Percentiles rank a stretch among this genome's conserved stretches.
Evolutionary conservation across 2,329 filamentous ascomycete species (phyloP).

Genomic region (Penicillium sp.): DNA sequence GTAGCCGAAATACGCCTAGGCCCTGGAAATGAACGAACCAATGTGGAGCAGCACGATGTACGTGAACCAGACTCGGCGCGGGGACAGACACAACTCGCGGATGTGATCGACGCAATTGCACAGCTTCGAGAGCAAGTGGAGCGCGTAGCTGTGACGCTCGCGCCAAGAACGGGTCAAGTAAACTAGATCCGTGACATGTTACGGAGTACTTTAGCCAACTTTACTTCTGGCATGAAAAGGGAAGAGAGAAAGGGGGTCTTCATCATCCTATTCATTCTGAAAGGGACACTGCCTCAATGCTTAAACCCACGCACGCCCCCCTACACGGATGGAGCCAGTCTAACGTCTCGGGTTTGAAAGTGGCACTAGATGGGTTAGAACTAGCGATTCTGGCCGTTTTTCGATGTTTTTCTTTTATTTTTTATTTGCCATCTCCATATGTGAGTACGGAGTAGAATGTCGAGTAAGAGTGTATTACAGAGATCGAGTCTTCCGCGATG

Average conservation of each 20-base stretch:
- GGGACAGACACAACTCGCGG: constrained; percentile 25
- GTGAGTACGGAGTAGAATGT: too few relatives aligned
- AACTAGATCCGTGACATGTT: not conserved
- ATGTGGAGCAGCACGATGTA: constrained; percentile 22
- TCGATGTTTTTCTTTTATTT: not conserved
- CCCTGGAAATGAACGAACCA: constrained; percentile 19
- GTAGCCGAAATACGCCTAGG: constrained; percentile 20
- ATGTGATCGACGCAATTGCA: constrained; percentile 35
- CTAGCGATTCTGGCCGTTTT: not conserved
- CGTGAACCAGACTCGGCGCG: constrained; percentile 21
- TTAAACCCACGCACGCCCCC: constrained; percentile 22
- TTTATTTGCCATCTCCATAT: too few relatives aligned
- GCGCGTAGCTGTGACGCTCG: constrained; percentile 27
- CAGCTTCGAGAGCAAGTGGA: constrained; percentile 34
- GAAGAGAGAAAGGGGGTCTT: not conserved
- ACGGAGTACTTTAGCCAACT: not conserved
- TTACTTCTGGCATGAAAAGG: not conserved
- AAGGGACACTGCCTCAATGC: constrained; percentile 10
- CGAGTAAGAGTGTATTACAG: not conserved
- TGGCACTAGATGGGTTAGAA: not conserved
- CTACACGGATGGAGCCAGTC: constrained; percentile 6
- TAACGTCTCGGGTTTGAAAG: constrained; percentile 6
- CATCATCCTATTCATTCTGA: constrained; percentile 2
- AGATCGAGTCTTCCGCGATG: not conserved
- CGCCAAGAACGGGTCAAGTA: constrained; percentile 17